Evolutionary conservation across 306 rosid species (phyloP).

Genomic region (Dalbergia cochinchinensis): DNA sequence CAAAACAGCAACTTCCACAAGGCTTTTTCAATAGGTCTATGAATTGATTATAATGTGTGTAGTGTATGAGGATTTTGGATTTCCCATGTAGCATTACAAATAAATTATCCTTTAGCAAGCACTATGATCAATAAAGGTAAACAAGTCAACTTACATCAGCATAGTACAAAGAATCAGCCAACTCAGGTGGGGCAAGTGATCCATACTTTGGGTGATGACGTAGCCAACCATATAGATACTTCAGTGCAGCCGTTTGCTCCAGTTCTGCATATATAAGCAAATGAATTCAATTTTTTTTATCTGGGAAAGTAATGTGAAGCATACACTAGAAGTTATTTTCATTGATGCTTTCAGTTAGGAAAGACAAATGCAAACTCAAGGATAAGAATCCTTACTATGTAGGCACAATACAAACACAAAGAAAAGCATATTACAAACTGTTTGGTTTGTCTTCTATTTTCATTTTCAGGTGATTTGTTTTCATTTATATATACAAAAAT

Average conservation of each 20-base stretch:
- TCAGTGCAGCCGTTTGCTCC: conserved; percentile 90
- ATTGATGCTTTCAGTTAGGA: conserved; percentile 38
- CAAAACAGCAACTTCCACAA: conserved; percentile 13
- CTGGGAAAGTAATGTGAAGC: conserved; percentile 31
- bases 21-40: background rate
- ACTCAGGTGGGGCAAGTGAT: conserved; percentile 76
- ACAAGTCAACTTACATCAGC: conserved; percentile 79
- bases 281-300: conserved; percentile 20
- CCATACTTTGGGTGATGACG: conserved; percentile 89
- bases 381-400: conserved; percentile 25
- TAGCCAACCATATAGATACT: conserved; percentile 89
- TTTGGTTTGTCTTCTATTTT: background rate
- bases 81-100: conserved; percentile 16
- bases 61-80: conserved; percentile 2
- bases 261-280: conserved; percentile 69
- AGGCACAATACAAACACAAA: conserved; percentile 14
- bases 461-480: background rate
- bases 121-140: conserved; percentile 24
- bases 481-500: background rate
- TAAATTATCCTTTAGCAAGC: conserved; percentile 1
- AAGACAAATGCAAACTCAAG: conserved; percentile 20
- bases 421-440: conserved; percentile 21
- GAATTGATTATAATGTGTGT: conserved; percentile 13
- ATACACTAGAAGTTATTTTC: conserved; percentile 29
- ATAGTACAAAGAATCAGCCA: conserved; percentile 78